Percentiles rank a stretch among this genome's conserved stretches.
Evolutionary conservation across 495 filamentous ascomycete genomes (phyloP).

Genomic region (Xylaria palmicola): DNA sequence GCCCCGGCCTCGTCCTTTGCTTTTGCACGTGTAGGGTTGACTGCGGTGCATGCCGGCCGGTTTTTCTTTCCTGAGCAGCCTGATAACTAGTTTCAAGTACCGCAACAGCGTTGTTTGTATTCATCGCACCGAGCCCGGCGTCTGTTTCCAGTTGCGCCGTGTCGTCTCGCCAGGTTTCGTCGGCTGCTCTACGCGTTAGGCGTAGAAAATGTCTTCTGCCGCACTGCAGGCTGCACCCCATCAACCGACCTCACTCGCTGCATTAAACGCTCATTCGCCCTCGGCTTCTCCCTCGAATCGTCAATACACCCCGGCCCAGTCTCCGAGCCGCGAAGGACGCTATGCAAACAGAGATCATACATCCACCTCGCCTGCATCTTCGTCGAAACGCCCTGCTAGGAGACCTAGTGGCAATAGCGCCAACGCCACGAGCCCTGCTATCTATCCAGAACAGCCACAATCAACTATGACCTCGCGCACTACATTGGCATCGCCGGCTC

Average conservation of each 20-base stretch:
- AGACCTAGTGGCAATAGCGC: slow-evolving; percentile 56
- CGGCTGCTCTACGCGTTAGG: slow-evolving; percentile 23
- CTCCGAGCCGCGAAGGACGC: slow-evolving; percentile 42
- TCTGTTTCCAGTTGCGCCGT: slow-evolving; percentile 4
- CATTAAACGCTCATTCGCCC: slow-evolving; percentile 47
- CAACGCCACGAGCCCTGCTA: slow-evolving; percentile 25
- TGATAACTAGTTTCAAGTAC: slow-evolving; percentile 2
- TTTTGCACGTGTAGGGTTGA: neutral
- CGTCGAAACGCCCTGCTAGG: slow-evolving; percentile 49
- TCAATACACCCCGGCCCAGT: slow-evolving; percentile 39
- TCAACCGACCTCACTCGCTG: slow-evolving; percentile 47
- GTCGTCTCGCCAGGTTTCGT: neutral
- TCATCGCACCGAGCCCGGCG: neutral
- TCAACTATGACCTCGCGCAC: slow-evolving; percentile 49
- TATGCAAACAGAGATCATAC: slow-evolving; percentile 42
- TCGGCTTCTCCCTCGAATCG: slow-evolving; percentile 47
- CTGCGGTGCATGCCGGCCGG: slow-evolving; percentile 6
- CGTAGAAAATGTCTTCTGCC: slow-evolving; percentile 55
- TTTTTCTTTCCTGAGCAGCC: neutral
- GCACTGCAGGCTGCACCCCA: slow-evolving; percentile 56
- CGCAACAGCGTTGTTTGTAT: neutral
- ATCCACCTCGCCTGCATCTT: slow-evolving; percentile 34
- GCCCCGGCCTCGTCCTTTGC: neutral
- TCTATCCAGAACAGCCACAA: slow-evolving; percentile 37
- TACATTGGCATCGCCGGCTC: slow-evolving; percentile 47